Evolutionary conservation across 208 protist species (phyloP).

Genomic region (Wallacemonas sp.): DNA sequence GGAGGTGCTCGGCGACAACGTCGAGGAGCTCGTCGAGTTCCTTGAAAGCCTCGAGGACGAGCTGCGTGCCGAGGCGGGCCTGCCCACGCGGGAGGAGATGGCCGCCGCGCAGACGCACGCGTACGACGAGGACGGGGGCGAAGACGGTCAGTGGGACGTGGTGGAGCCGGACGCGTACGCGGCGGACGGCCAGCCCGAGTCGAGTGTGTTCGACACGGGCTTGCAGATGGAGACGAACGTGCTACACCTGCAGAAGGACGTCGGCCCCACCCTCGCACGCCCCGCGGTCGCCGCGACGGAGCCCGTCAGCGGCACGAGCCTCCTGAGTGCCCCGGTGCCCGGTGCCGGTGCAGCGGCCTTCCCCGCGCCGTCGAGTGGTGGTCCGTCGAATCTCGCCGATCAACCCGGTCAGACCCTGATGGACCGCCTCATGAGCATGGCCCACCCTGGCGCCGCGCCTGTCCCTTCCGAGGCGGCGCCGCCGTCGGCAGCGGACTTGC

Average conservation of each 20-base stretch:
- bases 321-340: neutral
- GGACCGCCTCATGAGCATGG: conserved; percentile 21
- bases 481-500: conserved; percentile 56
- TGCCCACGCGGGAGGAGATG: conserved; percentile 21
- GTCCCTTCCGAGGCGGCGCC: conserved; percentile 13
- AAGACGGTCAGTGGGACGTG: conserved; percentile 18
- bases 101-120: conserved; percentile 14
- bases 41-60: conserved; percentile 71
- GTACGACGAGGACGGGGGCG: conserved; percentile 13
- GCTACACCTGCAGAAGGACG: conserved; percentile 43
- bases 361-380: conserved; percentile 1
- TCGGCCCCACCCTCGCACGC: conserved; percentile 22
- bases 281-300: too few species aligned
- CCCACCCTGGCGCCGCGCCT: neutral
- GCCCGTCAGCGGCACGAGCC: too few species aligned
- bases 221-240: conserved; percentile 80
- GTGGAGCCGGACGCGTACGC: conserved; percentile 18
- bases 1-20: conserved; percentile 83
- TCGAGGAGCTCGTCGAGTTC: conserved; percentile 80
- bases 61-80: conserved; percentile 59
- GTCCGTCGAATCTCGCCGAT: neutral
- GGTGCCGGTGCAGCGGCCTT: neutral
- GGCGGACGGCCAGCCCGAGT: conserved; percentile 25
- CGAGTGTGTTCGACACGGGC: conserved; percentile 26
- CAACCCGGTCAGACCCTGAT: conserved; percentile 10